Base-by-base conservation (phyloP, 2,329 filamentous ascomycete genomes). In the Tolypocladium paradoxum region DNA sequence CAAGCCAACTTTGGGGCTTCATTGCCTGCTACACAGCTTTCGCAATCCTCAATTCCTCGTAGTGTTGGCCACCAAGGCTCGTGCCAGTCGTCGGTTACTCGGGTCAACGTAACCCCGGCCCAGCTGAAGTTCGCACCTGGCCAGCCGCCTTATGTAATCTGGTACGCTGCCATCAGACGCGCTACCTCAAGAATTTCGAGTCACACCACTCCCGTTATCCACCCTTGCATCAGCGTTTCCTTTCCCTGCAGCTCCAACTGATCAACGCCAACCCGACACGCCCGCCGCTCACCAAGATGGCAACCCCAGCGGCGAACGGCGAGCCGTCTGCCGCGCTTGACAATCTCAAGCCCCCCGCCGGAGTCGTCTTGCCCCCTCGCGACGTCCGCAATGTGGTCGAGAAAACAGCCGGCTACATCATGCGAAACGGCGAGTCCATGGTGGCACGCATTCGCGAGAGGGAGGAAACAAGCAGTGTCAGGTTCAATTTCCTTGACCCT, bases 341-440 rank as follows among this genome's bases (percentile, higher is more conserved):
- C 57, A 80, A 84, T 57, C 81, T 84, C 67, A 92, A 90, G 68
- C 84, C 89, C 35, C 92, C 92, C 4, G 74, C 84, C 54, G 90
- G 90, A 57, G 79, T 96, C 58, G 88, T 96, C 53, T 79, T 96
- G 52, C 93, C 93, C 24, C 93, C 93, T 12, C 92, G 84, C 66
- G 88, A 91, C 65, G 90, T 96, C 64, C 85, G 90, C 76, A 75
- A 76, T 67, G 70, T 92, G 60, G 84, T 99, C 64, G 91, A 96
- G 70, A 97, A 95, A 74, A 96, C 92, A 14, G 92, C 93, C 51
- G 90, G 90, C 48, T 97, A 95, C 67, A 88, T 96, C 54, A 84
- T 85, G 59, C 74, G 82, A 57, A 84, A 84, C 61, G 82, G 82
- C 24, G 66, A 76, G 43, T 75, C 82, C 8, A 90, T 95, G 64